Evolutionary conservation across 1,139 yeast species (phyloP), one percentile per base, ranked within the genome.

Genomic region (Debaryomycetaceae sp.): DNA sequence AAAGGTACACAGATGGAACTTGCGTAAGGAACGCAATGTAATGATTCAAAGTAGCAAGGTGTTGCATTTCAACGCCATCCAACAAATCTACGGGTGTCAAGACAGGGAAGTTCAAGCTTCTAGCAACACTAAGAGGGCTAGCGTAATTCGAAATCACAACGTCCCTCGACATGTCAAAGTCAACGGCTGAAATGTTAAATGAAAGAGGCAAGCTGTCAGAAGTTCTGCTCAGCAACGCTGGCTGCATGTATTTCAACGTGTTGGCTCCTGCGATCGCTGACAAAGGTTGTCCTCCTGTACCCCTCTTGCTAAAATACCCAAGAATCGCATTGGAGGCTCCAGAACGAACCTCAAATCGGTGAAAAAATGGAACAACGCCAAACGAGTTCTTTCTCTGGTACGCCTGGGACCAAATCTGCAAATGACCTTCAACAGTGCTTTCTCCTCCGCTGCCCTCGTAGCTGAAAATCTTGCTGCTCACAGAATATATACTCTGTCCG

Each of bases 251-350:
- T 33, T 78, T 72, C 60, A 90, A 72, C 14, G 91, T 83, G 54
- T 80, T 81, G 36, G 88, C 76, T 37, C 93, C 84, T 23, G 85
- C 76, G 39, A 91, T 63, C 34, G 86, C 83, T 14, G 78, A 62
- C n/a, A 73, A 54, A 3, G 66, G 75, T 46, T 60, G 68, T 36
- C 72, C 76, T 41, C 61, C 56, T 30, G 77, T 60, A 37, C 74
- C 73, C 40, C 72, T 69, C 41, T 55, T 63, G 42, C 65, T 56
- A 53, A 83, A 68, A 66, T 83, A 90, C 24, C 97, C 98, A 46
- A 87, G 71, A 43, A 93, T 74, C 37, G 88, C 80, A 53, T 82
- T 78, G 39, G 93, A 87, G 31, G 97, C 95, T 54, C 97, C 98
- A 2, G 86, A 73, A 62, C 97, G 80, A 40, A 88, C 80, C 60